These are phyloP conservation scores for Thelonectria rubi DNA, from an alignment of 2,329 filamentous ascomycete genomes.

Conservation along the genomic window DNA sequence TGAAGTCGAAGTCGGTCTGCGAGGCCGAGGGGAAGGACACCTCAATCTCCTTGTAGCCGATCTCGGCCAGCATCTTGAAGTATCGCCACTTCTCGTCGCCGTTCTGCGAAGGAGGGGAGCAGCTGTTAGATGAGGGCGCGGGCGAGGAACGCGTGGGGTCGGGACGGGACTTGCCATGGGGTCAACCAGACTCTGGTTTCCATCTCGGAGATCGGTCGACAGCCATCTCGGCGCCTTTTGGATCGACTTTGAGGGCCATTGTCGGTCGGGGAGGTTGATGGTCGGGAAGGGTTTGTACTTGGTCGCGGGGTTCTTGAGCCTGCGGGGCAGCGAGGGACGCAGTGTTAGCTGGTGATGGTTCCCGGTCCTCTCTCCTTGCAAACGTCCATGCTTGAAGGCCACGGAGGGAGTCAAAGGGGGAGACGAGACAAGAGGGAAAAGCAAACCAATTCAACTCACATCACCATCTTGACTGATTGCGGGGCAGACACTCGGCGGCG, in stretches of 20 bases:
- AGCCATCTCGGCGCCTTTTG: slow-evolving; percentile 91
- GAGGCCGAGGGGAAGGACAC: slow-evolving; percentile 95
- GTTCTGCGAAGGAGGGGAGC: slow-evolving; percentile 64
- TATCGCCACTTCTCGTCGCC: slow-evolving; percentile 94
- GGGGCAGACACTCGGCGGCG: slow-evolving; percentile 9
- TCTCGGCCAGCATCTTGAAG: slow-evolving; percentile 91
- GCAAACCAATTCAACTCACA: slow-evolving; percentile 14
- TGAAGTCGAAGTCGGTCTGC: slow-evolving; percentile 96
- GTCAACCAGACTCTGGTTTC: slow-evolving; percentile 91
- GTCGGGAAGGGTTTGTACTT: slow-evolving; percentile 77
- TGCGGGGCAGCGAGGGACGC: slow-evolving; percentile 40
- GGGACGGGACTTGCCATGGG: slow-evolving; percentile 75
- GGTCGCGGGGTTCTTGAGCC: slow-evolving; percentile 78
- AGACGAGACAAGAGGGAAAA: neutral
- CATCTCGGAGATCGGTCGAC: slow-evolving; percentile 83
- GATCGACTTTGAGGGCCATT: slow-evolving; percentile 86
- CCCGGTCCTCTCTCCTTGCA: too few relatives aligned
- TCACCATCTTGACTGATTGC: slow-evolving; percentile 21
- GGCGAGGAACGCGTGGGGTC: neutral
- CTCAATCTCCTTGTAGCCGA: slow-evolving; percentile 98
- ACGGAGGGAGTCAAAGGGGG: neutral
- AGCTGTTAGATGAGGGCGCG: slow-evolving; percentile 6
- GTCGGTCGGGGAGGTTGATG: slow-evolving; percentile 70
- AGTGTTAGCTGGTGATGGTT: neutral
- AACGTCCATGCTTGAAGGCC: neutral